Evolutionary conservation across 495 filamentous ascomycete genomes (phyloP), one percentile per base, ranked within the genome.

Genomic region (Neurospora sp.): DNA sequence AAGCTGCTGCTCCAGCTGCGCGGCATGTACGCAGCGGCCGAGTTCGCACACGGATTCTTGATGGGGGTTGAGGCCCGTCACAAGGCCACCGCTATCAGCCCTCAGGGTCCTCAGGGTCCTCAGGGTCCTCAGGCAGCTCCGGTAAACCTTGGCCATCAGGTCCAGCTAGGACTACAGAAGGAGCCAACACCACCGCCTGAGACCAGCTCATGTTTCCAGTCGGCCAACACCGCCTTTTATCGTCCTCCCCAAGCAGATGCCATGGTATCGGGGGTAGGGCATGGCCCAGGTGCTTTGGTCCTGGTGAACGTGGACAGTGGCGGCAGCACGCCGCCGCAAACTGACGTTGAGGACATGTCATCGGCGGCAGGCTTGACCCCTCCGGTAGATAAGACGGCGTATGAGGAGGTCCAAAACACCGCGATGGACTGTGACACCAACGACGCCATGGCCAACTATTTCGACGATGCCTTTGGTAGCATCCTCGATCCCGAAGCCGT

Each of bases 1-100:
- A 87, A 88, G 45, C 93, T 95, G 70, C 89, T 97, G 81, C 87
- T 92, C 76, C 88, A 87, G 68, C 86, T 97, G 16, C 89, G 92
- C 39, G 92, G 94, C 73, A 93, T 90, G 70, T 97, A 97, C 78
- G 89, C 93, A 1, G 92, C 93, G 0, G 94, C 94, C 39, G 93
- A 96, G 79, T 97, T 93, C 76, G 92, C 92, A 22, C 92, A 89
- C 3, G 90, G 90, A 16, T 96, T 97, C 83, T 84, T 97, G 27
- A 91, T 96, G 76, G 92, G 92, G 5, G 93, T 65, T 17, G 53
- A 65, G 27, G 53, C 53, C 17, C 53, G 53, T 65, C 53, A 65
- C 53, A 65, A 65, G 53, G 53, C 53, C 53, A 65, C 53, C 53
- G 53, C 53, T 35, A 8, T 65, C 53, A 35, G 7, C 27, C 27